These are phyloP conservation scores for Cutaneotrichosporon mucoides DNA, from an alignment of 1,284 basidiomycete genomes.

Conservation along the genomic window DNA sequence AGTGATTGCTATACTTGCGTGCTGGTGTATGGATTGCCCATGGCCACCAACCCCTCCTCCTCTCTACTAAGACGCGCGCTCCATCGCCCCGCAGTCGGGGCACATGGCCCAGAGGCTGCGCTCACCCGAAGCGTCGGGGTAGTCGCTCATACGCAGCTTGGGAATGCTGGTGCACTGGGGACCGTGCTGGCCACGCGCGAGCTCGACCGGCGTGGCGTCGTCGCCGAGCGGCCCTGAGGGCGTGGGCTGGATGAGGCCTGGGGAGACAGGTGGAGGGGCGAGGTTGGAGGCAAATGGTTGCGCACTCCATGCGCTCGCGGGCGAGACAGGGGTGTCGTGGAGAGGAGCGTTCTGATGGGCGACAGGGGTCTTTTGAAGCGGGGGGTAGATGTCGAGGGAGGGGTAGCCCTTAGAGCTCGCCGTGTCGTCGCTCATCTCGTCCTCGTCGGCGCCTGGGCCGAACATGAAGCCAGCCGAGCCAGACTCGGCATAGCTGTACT, in stretches of 20 bases:
- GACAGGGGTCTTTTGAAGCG: no score
- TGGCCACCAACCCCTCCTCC: no score
- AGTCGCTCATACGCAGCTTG: constrained; percentile 40
- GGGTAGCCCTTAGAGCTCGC: constrained; percentile 13
- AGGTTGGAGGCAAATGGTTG: constrained; percentile 43
- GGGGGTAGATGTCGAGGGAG: constrained; percentile 10
- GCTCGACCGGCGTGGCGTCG: constrained; percentile 33
- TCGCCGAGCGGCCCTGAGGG: constrained; percentile 19
- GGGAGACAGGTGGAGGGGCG: constrained; percentile 18
- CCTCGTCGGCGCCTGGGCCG: constrained; percentile 45
- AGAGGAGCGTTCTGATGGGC: not conserved
- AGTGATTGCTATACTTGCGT: no score
- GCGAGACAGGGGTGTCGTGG: constrained; percentile 22
- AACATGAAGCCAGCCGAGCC: constrained; percentile 45
- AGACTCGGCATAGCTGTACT: constrained; percentile 25
- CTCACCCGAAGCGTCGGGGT: constrained; percentile 42
- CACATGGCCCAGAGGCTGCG: constrained; percentile 45
- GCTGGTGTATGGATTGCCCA: no score
- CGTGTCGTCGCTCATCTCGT: constrained; percentile 31
- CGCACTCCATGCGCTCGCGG: constrained; percentile 21
- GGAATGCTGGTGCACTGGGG: constrained; percentile 46
- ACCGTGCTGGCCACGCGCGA: constrained; percentile 41
- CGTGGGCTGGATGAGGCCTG: constrained; percentile 41
- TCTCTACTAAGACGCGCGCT: constrained; percentile 19
- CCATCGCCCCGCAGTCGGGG: constrained; percentile 42